A percentile compares a stretch with the other conserved stretches of the same genome.
Conservation (phyloP, 345 rosid species). For the Citrus cavaleriei region DNA sequence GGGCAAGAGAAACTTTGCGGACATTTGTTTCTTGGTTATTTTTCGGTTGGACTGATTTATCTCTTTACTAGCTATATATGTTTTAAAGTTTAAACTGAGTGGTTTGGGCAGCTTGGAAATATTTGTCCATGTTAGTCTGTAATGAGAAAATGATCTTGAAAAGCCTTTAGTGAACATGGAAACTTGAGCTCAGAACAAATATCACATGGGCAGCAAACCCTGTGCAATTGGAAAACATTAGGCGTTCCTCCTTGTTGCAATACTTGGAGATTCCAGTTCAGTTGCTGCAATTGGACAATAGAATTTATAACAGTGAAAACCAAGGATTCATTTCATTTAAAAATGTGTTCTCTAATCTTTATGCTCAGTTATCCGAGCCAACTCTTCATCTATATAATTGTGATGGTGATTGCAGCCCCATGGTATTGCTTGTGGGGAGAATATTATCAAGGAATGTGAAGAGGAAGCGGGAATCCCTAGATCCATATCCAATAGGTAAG, state of each 20-base stretch:
- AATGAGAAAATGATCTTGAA: background rate
- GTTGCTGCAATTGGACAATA: background rate
- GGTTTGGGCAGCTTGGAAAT: background rate
- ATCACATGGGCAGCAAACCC: background rate
- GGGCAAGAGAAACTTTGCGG: background rate
- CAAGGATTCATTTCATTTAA: background rate
- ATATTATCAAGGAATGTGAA: conserved; percentile 85
- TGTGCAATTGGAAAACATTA: background rate
- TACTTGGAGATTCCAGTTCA: background rate
- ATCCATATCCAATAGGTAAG: conserved; percentile 53
- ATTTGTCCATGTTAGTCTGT: background rate
- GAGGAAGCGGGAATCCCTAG: conserved; percentile 90
- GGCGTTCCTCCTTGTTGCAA: background rate
- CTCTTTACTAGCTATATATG: background rate
- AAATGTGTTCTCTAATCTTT: background rate
- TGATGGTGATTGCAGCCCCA: conserved; percentile 57
- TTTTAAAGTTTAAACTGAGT: background rate
- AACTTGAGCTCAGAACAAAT: conserved; percentile 1
- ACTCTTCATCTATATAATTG: background rate
- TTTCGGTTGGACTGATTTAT: background rate
- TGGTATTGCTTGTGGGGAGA: conserved; percentile 70
- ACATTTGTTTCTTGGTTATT: background rate
- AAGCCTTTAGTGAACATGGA: background rate
- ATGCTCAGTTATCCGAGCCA: background rate
- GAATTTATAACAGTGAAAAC: background rate